Evolutionary conservation across 179 eudicot genomes (phyloP).

Genomic region (Heliamphora pulchella): DNA sequence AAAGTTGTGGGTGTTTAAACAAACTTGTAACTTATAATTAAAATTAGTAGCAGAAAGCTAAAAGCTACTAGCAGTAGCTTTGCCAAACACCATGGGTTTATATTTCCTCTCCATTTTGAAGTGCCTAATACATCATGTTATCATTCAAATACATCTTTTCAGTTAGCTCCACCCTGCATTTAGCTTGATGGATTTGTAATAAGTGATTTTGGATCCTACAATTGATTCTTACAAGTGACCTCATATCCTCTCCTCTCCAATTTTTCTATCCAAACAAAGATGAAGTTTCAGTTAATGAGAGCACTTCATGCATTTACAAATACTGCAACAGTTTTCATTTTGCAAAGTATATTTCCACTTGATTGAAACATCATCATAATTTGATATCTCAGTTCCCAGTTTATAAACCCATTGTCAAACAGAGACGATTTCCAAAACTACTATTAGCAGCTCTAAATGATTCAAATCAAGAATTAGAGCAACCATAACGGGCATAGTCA

Average conservation of each 20-base stretch:
- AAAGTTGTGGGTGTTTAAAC: too few species aligned
- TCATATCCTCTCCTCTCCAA: not conserved
- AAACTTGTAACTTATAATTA: too few species aligned
- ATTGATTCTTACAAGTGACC: not conserved
- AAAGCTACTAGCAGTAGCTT: too few species aligned
- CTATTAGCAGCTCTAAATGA: slow-evolving; percentile 1
- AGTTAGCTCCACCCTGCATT: not conserved
- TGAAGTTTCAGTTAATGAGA: slow-evolving; percentile 7
- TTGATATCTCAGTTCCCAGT: not conserved
- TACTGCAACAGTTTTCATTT: not conserved
- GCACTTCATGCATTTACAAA: not conserved
- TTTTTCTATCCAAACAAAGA: not conserved
- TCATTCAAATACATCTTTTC: not conserved
- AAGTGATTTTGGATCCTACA: not conserved
- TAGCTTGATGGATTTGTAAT: not conserved
- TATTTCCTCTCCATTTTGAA: not conserved
- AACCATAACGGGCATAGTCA: not conserved
- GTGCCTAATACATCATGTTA: not conserved
- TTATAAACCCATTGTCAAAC: not conserved
- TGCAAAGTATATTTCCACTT: not conserved
- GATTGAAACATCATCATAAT: not conserved
- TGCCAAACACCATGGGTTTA: too few species aligned
- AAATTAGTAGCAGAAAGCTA: too few species aligned
- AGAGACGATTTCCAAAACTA: not conserved
- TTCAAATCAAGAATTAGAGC: slow-evolving; percentile 2